These are phyloP conservation scores for Tremellales sp. DNA, from an alignment of 1,284 basidiomycete species.

Conservation along the genomic window DNA sequence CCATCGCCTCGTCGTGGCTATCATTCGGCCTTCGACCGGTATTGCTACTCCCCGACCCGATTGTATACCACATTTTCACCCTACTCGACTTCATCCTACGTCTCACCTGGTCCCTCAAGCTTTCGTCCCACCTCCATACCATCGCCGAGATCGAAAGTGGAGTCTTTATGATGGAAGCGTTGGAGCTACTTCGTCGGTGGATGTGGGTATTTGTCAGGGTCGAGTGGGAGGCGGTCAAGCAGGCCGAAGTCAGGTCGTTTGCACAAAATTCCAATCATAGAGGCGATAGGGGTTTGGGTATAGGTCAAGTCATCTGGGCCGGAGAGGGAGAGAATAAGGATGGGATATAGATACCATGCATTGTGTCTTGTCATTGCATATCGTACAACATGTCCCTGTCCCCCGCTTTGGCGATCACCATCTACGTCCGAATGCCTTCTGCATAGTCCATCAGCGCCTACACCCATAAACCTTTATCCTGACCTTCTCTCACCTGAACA, in stretches of 20 bases:
- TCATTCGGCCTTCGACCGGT: constrained; percentile 63
- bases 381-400: too few species aligned
- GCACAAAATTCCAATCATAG: constrained; percentile 2
- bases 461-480: not conserved
- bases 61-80: constrained; percentile 79
- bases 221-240: constrained; percentile 86
- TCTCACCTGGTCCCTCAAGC: constrained; percentile 90
- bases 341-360: not conserved
- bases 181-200: constrained; percentile 86
- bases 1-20: constrained; percentile 51
- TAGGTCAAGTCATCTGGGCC: constrained; percentile 2
- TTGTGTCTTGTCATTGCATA: too few species aligned
- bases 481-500: constrained; percentile 41
- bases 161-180: constrained; percentile 85
- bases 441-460: constrained; percentile 5
- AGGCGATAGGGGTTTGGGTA: not conserved
- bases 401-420: constrained; percentile 30
- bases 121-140: constrained; percentile 81
- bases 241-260: constrained; percentile 40
- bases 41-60: constrained; percentile 69
- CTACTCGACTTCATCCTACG: constrained; percentile 83
- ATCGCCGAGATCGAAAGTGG: constrained; percentile 74
- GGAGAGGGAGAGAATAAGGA: constrained; percentile 2
- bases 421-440: constrained; percentile 42
- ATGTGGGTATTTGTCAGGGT: constrained; percentile 95